Base-by-base conservation (phyloP, 495 filamentous ascomycete genomes). In the Elasticomyces elasticus region DNA sequence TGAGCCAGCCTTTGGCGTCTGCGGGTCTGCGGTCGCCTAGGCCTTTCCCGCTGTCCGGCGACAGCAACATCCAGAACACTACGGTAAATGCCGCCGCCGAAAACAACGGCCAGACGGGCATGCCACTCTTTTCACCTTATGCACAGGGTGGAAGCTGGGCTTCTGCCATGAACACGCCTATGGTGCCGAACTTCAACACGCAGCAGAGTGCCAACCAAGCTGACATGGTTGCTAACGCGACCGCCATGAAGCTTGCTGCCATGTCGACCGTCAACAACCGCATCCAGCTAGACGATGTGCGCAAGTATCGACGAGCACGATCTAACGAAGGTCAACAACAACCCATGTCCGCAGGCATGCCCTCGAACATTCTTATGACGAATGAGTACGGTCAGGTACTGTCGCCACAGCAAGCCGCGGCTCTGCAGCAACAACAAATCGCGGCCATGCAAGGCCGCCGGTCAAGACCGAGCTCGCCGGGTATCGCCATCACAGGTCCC, bases 181-280 rank as follows among this genome's bases (percentile, higher is more conserved):
- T 97, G 86, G 88, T 88, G 23, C 71, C 87, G 5, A 90, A 79
- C 49, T 98, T 98, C 67, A 81, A 69, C 56, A 67, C 68, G 17
- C 72, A 75, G 71, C 50, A 53, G 26, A 70, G 68, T 28, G 75
- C 72, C 31, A 81, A 77, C 47, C 88, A 94, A 65, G 92, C 90
- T 15, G 94, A 98, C 62, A 96, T 98, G 90, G 87, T 98, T 51
- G 92, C 92, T 41, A 97, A 97, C 66, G 94, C 92, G 9, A 97
- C 92, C 10, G 92, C 92, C 15, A 98, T 98, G 92, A 98, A 97
- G 69, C 79, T 98, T 38, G 92, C 92, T 50, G 92, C 92, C 19
- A 73, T 98, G 33, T 96, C 91, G 11, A 98, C 92, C 4, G 92
- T 98, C 51, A 97, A 96, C 72, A 97, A 97, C 69, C 86, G 92